Evolutionary conservation across 1,139 yeast genomes (phyloP), one percentile per base, ranked within the genome.

Genomic region (Candida gigantensis): DNA sequence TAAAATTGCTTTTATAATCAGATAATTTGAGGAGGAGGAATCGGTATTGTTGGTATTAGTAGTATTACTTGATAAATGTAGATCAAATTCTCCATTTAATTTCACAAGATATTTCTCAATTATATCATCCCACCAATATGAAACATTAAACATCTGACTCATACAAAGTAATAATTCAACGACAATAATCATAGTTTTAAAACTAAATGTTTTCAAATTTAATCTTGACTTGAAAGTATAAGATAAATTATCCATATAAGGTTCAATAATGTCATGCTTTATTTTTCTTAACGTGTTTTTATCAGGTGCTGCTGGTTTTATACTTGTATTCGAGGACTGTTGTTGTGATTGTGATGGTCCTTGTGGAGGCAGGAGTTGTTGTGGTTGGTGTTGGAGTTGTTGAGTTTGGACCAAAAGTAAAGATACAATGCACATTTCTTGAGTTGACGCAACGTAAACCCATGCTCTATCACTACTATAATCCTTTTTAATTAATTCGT

Each of bases 341-440:
- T 26, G 35, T 6, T 23, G 25, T 23, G 13, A 21, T 21, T 21
- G 24, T n/a, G n/a, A n/a, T n/a, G n/a, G n/a, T n/a, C n/a, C n/a
- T n/a, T n/a, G n/a, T 8, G 8, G 21, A 6, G 6, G 28, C 41
- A 9, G 23, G 27, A 6, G 32, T 11, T 6, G 27, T 13, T 12
- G 21, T 18, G 8, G 21, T 21, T 8, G 24, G 5, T 11, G 16
- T 7, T 27, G 14, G 3, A 25, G 36, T 40, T 58, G 61, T 42
- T 69, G 75, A 10, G 80, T 78, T 49, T 75, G 80, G 0, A 88
- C 85, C 62, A 92, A 69, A 6, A 90, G 60, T 30, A 84, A 65
- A 1, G 95, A 81, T 1, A 83, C 71, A 1, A 89, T 84, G 46
- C 88, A 82, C 84, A 87, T 84, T 60, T 92, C 97, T 44, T 90